Conservation (phyloP, 441 rosid species). For the Arabidopsis hybrid region DNA sequence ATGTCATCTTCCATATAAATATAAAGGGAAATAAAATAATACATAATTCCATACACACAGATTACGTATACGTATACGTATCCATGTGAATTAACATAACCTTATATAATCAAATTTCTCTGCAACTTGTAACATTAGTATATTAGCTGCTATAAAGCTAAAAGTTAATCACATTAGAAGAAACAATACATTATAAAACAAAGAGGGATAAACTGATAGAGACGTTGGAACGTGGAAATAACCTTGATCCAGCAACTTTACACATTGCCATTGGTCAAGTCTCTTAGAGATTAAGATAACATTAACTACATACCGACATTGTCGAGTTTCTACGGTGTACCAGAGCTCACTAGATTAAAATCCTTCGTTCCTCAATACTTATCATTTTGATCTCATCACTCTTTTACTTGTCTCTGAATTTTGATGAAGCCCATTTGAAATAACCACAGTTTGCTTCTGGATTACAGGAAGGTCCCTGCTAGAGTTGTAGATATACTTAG, state of each 20-base stretch:
- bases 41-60: neutral
- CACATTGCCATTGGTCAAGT: constrained; percentile 18
- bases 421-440: constrained; percentile 88
- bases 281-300: constrained; percentile 15
- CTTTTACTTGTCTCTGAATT: constrained; percentile 50
- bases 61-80: constrained; percentile 36
- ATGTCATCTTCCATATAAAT: constrained; percentile 40
- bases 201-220: constrained; percentile 21
- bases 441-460: constrained; percentile 91
- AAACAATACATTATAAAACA: constrained; percentile 22
- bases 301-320: constrained; percentile 37
- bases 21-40: neutral
- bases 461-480: constrained; percentile 89
- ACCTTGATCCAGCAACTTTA: constrained; percentile 29
- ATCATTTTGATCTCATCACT: constrained; percentile 4
- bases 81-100: constrained; percentile 19
- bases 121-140: constrained; percentile 33
- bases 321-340: constrained; percentile 25
- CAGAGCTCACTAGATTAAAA: constrained; percentile 30
- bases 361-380: constrained; percentile 19
- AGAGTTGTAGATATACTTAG: constrained; percentile 7
- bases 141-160: constrained; percentile 26
- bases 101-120: neutral
- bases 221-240: constrained; percentile 36
- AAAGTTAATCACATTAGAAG: constrained; percentile 11